Evolutionary conservation across 148 eudicot species (phyloP).

Genomic region (Simmondsia chinensis): DNA sequence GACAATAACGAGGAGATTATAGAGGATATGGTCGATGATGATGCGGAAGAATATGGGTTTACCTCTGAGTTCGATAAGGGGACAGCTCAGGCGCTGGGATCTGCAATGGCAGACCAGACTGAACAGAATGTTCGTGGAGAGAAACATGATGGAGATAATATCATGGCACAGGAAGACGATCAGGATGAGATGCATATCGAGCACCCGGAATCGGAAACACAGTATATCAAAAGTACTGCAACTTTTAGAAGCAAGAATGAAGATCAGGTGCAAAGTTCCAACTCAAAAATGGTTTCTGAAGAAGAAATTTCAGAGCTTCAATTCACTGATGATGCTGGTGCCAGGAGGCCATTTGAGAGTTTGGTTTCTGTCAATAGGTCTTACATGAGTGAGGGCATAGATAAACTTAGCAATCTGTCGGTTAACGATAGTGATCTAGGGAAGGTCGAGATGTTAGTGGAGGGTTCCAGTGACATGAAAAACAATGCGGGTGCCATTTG

Average conservation of each 20-base stretch:
- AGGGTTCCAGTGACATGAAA: slow-evolving; percentile 30
- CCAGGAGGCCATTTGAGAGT: slow-evolving; percentile 33
- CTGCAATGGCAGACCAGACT: slow-evolving; percentile 78
- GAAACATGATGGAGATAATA: slow-evolving; percentile 37
- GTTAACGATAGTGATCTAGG: slow-evolving; percentile 29
- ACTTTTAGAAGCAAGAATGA: slow-evolving; percentile 23
- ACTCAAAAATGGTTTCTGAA: slow-evolving; percentile 15
- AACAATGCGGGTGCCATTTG: slow-evolving; percentile 54
- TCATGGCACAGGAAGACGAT: slow-evolving; percentile 19
- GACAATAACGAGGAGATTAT: slow-evolving; percentile 25
- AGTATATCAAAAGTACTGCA: slow-evolving; percentile 20
- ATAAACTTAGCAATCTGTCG: slow-evolving; percentile 22
- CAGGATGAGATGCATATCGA: slow-evolving; percentile 28
- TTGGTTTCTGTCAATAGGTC: slow-evolving; percentile 49
- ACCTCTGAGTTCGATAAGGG: slow-evolving; percentile 68
- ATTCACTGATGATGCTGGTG: slow-evolving; percentile 8
- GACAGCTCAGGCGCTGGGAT: slow-evolving; percentile 79
- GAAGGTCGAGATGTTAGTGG: slow-evolving; percentile 33
- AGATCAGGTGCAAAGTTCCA: slow-evolving; percentile 17
- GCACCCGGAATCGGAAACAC: slow-evolving; percentile 27
- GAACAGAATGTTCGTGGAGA: slow-evolving; percentile 41
- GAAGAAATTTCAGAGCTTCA: slow-evolving; percentile 26
- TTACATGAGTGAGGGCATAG: slow-evolving; percentile 29
- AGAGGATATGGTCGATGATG: slow-evolving; percentile 51
- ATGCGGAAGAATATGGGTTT: slow-evolving; percentile 71